Evolutionary conservation across 2,329 filamentous ascomycete genomes (phyloP), one percentile per base, ranked within the genome.

Genomic region (Clathrospora elynae): DNA sequence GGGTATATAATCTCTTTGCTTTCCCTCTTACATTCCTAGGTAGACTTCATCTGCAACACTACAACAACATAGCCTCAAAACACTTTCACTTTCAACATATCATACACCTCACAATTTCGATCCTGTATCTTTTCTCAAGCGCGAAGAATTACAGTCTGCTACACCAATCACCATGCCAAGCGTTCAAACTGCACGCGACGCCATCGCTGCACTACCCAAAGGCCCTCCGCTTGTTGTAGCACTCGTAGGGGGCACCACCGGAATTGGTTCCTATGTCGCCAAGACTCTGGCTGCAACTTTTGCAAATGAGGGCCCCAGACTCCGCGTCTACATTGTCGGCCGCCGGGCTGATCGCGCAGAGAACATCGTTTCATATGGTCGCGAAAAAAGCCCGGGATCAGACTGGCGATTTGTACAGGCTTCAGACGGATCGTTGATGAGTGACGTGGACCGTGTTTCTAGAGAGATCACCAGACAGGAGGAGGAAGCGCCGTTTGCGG

Each of bases 321-420:
- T 73, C 5, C 63, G 66, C 23, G 65, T 74, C 18, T 76, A 75
- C 42, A 68, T 77, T 5, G 49, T 76, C 35, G 74, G 73, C 16
- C 74, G 74, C 42, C 70, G 62, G 45, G 56, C 63, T 46, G 53
- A 14, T 0, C 57, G 59, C 9, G 52, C 66, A 6, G 59, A 65
- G 9, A 35, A 31, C 9, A 50, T 71, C 6, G 48, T 71, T 9
- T 25, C 51, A 16, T 57, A 64, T 11, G 64, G 66, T 33, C 52
- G 46, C n/a, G 11, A 47, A 5, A 46, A 55, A 1, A 68, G 60
- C 35, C 60, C 69, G 0, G 46, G 49, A 2, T 71, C 61, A 3
- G 49, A 62, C 3, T 72, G 67, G 55, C 53, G 42, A 7, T 72
- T 71, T 36, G 34, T 73, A n/a, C 37, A 58, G 35, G 62, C 46